A percentile compares a stretch with the other conserved stretches of the same genome.
phyloP scores from a whole-genome alignment of 371 early-diverging fungal genomes.

The Mortierella sp. region DNA sequence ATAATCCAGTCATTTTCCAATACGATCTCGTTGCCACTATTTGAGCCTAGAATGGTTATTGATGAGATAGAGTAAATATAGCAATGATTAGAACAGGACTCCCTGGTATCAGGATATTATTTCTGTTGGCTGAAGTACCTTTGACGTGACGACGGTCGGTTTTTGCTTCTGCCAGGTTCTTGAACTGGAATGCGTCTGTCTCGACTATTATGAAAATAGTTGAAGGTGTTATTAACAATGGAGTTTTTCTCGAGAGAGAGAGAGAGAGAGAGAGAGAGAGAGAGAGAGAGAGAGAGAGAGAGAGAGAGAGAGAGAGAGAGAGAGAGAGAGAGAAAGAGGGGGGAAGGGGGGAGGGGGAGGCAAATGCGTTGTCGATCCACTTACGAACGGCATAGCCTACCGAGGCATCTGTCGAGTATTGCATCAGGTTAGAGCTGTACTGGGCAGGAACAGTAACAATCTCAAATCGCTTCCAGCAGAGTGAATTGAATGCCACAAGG shows the following conservation, averaged over 20 bases:
- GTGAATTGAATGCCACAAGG: conserved; percentile 81
- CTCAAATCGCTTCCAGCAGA: conserved; percentile 81
- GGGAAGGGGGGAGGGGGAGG: not conserved
- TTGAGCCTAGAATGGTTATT: conserved; percentile 43
- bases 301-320: not conserved
- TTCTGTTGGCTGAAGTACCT: conserved; percentile 9
- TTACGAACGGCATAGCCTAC: conserved; percentile 61
- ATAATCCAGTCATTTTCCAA: conserved; percentile 79
- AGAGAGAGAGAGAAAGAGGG: not conserved
- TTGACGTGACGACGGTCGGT: conserved; percentile 4
- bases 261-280: too few species aligned
- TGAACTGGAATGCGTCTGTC: conserved; percentile 14
- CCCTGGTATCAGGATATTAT: not conserved
- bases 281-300: not conserved
- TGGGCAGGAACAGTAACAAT: conserved; percentile 70
- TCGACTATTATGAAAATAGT: conserved; percentile 15
- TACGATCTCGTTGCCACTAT: conserved; percentile 55
- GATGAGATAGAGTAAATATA: too few species aligned
- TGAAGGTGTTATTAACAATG: too few species aligned
- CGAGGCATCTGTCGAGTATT: conserved; percentile 57
- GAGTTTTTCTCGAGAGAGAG: not conserved
- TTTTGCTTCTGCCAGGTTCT: conserved; percentile 15
- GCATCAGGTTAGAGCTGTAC: conserved; percentile 49
- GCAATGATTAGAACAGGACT: not conserved
- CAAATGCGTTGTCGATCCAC: not conserved